phyloP scores from a whole-genome alignment of 345 rosid genomes.

The Eucalyptus virginea region DNA sequence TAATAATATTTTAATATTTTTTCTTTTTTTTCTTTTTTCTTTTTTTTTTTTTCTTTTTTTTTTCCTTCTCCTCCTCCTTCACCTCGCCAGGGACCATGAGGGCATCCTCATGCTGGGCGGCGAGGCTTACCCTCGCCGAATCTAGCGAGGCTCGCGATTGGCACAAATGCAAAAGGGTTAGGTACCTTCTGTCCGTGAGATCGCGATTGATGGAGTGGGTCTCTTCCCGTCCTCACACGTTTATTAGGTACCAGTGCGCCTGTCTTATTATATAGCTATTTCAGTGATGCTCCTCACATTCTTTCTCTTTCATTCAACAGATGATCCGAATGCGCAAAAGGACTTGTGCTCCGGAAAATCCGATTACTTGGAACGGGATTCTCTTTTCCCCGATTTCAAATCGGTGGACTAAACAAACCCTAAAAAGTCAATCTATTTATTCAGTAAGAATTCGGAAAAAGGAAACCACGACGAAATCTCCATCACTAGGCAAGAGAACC shows the following conservation, averaged over 20 bases:
- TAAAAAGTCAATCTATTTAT: not conserved
- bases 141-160: rapidly evolving
- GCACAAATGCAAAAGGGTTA: no score
- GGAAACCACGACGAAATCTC: not conserved
- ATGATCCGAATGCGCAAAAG: not conserved
- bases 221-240: not conserved
- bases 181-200: not conserved
- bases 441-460: not conserved
- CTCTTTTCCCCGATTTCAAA: not conserved
- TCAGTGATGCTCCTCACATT: not conserved
- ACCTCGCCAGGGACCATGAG: rapidly evolving
- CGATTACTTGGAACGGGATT: not conserved
- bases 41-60: rapidly evolving
- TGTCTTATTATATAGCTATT: not conserved
- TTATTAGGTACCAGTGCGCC: not conserved
- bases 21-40: rapidly evolving
- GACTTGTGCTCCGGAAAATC: not conserved
- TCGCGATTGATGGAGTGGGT: not conserved
- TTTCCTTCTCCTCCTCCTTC: no score
- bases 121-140: no score
- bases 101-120: rapidly evolving
- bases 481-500: not conserved
- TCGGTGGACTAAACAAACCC: not conserved
- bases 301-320: not conserved
- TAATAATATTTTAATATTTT: rapidly evolving